Evolutionary conservation across 345 rosid species (phyloP).

Genomic region (Aquilaria malaccensis): DNA sequence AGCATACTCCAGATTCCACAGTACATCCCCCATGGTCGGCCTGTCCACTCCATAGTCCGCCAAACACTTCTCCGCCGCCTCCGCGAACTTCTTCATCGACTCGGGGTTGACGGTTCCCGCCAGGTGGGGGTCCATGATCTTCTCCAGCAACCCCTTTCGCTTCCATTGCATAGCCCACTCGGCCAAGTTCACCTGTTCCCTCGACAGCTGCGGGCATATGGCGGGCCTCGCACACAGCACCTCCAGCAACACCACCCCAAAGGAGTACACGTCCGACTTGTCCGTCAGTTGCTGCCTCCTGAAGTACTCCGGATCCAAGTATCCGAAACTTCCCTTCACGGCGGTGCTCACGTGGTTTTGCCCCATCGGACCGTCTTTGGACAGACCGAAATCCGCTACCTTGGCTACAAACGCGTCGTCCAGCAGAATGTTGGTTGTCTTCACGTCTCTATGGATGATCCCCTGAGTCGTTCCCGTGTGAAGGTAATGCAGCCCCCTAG

Average conservation of each 20-base stretch:
- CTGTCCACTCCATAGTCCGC: slow-evolving; percentile 50
- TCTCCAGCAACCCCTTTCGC: slow-evolving; percentile 33
- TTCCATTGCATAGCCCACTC: slow-evolving; percentile 67
- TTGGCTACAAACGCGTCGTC: neutral
- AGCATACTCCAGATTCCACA: slow-evolving; percentile 50
- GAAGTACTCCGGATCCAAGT: slow-evolving; percentile 62
- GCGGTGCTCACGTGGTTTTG: slow-evolving; percentile 23
- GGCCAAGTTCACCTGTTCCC: slow-evolving; percentile 65
- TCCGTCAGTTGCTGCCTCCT: slow-evolving; percentile 58
- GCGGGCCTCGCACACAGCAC: slow-evolving; percentile 65
- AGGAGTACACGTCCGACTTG: slow-evolving; percentile 64
- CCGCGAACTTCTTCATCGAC: slow-evolving; percentile 52
- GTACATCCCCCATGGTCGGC: slow-evolving; percentile 60
- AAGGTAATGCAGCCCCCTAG: slow-evolving; percentile 3
- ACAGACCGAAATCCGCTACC: neutral
- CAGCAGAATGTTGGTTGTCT: neutral
- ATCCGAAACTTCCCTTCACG: slow-evolving; percentile 50
- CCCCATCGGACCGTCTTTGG: neutral
- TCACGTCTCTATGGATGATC: neutral
- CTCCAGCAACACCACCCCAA: slow-evolving; percentile 62
- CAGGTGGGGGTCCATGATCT: slow-evolving; percentile 44
- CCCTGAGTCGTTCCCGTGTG: neutral
- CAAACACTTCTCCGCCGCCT: slow-evolving; percentile 56
- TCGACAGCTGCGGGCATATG: slow-evolving; percentile 47
- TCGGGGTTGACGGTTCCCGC: slow-evolving; percentile 45